Percentiles rank a stretch among this genome's conserved stretches.
These are phyloP conservation scores for Trametes cingulata DNA, from an alignment of 768 basidiomycete genomes.

Conservation along the genomic window DNA sequence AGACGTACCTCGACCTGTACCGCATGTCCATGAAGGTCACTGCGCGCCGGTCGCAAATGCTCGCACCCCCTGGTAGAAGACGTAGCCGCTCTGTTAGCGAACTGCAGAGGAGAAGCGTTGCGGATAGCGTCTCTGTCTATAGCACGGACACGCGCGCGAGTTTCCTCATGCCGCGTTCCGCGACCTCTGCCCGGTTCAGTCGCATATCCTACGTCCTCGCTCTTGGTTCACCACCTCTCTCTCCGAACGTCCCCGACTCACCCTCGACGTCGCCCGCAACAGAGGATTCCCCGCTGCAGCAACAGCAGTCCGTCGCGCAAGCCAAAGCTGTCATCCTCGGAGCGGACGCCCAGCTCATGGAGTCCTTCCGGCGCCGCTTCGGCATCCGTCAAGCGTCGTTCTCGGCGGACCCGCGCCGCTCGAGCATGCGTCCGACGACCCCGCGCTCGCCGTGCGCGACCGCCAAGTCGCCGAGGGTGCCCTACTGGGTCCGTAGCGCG, in stretches of 20 bases:
- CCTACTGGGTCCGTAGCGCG: constrained; percentile 31
- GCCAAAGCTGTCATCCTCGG: constrained; percentile 22
- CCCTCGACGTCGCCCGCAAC: constrained; percentile 6
- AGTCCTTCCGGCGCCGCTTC: constrained; percentile 22
- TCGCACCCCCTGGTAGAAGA: not conserved
- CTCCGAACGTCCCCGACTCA: not conserved
- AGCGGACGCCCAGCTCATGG: constrained; percentile 23
- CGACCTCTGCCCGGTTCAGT: not conserved
- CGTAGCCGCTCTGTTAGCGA: constrained; percentile 29
- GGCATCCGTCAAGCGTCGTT: not conserved
- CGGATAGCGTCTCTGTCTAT: constrained; percentile 10
- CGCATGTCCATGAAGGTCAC: constrained; percentile 18
- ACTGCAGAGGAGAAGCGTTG: constrained; percentile 13
- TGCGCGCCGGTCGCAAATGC: not conserved
- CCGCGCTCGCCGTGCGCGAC: constrained; percentile 2
- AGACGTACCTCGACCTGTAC: constrained; percentile 31
- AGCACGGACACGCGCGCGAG: constrained; percentile 14
- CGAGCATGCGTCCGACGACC: constrained; percentile 12
- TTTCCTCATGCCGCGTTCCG: constrained; percentile 4
- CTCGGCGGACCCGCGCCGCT: constrained; percentile 10
- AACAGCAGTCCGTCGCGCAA: constrained; percentile 13
- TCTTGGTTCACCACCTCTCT: constrained; percentile 1
- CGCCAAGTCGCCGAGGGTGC: constrained; percentile 21
- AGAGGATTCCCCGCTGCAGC: constrained; percentile 14
- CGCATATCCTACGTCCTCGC: not conserved